These are phyloP conservation scores for Trypanosoma mega DNA, from an alignment of 208 protist genomes.

Conservation along the genomic window DNA sequence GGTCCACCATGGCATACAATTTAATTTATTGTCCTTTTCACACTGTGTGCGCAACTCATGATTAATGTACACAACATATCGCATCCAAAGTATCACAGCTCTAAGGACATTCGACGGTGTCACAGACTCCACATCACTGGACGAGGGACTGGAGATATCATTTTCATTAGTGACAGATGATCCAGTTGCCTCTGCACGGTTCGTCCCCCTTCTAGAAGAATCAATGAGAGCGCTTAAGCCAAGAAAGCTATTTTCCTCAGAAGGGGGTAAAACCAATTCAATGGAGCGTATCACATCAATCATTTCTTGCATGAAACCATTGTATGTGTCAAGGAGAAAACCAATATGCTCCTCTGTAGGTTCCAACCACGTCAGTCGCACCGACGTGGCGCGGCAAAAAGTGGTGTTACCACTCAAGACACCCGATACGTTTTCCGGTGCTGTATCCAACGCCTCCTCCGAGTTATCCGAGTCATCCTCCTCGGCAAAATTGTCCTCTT, in stretches of 20 bases:
- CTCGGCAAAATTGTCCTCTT: background rate
- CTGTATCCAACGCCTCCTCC: too few relatives aligned
- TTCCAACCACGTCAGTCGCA: constrained; percentile 28
- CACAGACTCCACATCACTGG: background rate
- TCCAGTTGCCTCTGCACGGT: too few relatives aligned
- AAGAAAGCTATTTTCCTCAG: too few relatives aligned
- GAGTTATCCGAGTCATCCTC: constrained; percentile 1
- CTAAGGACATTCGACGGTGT: constrained; percentile 25
- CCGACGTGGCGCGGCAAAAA: constrained; percentile 29
- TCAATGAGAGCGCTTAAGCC: too few relatives aligned
- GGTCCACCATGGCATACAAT: constrained; percentile 25
- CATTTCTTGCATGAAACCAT: constrained; percentile 33
- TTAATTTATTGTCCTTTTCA: background rate
- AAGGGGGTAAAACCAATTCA: background rate
- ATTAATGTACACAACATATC: constrained; percentile 29
- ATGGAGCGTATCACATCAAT: constrained; percentile 22
- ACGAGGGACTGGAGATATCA: too few relatives aligned
- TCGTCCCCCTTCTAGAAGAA: too few relatives aligned
- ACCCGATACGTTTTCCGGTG: constrained; percentile 1
- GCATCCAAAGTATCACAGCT: constrained; percentile 38
- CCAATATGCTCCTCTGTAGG: constrained; percentile 27
- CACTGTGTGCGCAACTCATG: constrained; percentile 11
- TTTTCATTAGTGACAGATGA: too few relatives aligned
- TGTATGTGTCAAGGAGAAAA: constrained; percentile 21
- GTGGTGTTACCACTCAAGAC: constrained; percentile 16